These are phyloP conservation scores for Mucor irregularis DNA, from an alignment of 371 early-diverging fungal species.

Conservation along the genomic window DNA sequence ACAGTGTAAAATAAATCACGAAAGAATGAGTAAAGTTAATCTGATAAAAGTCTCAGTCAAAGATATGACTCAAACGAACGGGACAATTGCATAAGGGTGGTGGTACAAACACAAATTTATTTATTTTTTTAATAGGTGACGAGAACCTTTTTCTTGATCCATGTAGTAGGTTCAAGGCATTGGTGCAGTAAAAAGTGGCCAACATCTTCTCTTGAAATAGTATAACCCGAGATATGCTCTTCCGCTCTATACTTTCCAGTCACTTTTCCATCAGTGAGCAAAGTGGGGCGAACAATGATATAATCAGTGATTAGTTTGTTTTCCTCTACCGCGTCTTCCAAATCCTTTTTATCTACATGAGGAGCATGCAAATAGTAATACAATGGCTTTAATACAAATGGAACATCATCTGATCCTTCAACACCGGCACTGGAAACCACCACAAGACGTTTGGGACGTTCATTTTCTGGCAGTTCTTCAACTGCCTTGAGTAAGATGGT, in stretches of 20 bases:
- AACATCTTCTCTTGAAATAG: conserved; percentile 38
- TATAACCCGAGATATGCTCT: conserved; percentile 31
- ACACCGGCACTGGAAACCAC: conserved; percentile 45
- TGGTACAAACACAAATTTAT: too few species aligned
- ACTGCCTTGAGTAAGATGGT: conserved; percentile 11
- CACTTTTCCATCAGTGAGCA: conserved; percentile 34
- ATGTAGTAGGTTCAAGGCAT: conserved; percentile 31
- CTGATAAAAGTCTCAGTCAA: too few species aligned
- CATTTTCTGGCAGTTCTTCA: conserved; percentile 1
- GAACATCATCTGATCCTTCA: conserved; percentile 35
- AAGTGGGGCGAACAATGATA: conserved; percentile 41
- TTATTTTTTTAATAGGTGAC: conserved; percentile 41
- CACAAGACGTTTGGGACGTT: conserved; percentile 34
- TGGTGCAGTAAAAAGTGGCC: conserved; percentile 44
- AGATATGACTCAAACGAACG: too few species aligned
- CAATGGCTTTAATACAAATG: conserved; percentile 33
- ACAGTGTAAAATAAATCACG: too few species aligned
- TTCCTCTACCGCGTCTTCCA: conserved; percentile 26
- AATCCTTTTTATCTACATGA: conserved; percentile 33
- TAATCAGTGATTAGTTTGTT: conserved; percentile 16
- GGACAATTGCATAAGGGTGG: too few species aligned
- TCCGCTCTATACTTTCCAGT: conserved; percentile 28
- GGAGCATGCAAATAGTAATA: conserved; percentile 33
- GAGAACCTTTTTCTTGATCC: conserved; percentile 30
- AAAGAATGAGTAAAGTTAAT: too few species aligned